Evolutionary conservation across 2,329 filamentous ascomycete genomes (phyloP).

Genomic region (Stemphylium beticola): DNA sequence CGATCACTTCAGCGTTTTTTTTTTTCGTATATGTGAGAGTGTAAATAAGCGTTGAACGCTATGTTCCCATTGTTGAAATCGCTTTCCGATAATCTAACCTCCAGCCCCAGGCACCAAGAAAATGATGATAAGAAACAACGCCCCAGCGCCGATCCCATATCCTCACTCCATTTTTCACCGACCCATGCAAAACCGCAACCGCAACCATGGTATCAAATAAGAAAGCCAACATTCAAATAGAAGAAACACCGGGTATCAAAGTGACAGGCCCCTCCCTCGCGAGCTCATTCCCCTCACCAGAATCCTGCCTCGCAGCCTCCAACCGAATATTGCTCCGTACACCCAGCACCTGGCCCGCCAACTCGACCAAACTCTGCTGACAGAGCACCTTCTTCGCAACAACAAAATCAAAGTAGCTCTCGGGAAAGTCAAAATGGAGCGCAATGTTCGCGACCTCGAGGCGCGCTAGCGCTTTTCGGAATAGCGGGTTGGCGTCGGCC

Average conservation of each 20-base stretch:
- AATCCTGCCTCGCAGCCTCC: constrained; percentile 24
- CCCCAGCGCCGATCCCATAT: too few species aligned
- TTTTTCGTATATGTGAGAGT: too few species aligned
- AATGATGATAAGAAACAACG: too few species aligned
- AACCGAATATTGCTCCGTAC: constrained; percentile 36
- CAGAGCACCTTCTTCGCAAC: constrained; percentile 21
- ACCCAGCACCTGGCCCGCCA: constrained; percentile 40
- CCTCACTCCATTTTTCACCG: too few species aligned
- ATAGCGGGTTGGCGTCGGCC: constrained; percentile 26
- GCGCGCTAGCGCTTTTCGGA: constrained; percentile 22
- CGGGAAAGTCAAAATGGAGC: constrained; percentile 37
- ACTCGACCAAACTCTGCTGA: constrained; percentile 27
- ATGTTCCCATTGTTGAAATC: too few species aligned
- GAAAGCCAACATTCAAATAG: neutral
- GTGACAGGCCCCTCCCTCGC: constrained; percentile 4
- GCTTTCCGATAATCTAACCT: too few species aligned
- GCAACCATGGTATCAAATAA: neutral
- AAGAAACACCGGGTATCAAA: constrained; percentile 5
- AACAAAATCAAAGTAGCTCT: constrained; percentile 34
- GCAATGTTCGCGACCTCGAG: constrained; percentile 18
- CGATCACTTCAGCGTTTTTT: too few species aligned
- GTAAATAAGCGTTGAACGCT: too few species aligned
- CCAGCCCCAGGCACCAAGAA: too few species aligned
- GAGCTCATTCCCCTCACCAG: constrained; percentile 19
- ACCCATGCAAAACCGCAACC: neutral